Conservation (phyloP, 768 basidiomycete species). For the Lactarius hatsudake region DNA sequence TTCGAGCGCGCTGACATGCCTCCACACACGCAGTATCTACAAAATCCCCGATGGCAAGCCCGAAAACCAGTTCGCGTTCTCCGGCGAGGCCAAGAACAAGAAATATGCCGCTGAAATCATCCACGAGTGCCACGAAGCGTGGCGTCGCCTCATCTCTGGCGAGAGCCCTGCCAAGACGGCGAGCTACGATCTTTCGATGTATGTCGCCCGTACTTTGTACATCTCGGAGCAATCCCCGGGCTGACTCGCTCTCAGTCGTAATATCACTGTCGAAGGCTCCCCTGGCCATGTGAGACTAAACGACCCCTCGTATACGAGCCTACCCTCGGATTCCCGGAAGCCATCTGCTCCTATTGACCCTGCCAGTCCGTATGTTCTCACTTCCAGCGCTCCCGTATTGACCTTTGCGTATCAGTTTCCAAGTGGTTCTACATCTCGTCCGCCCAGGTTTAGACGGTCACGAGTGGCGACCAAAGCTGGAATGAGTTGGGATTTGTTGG, state of each 20-base stretch:
- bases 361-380: constrained; percentile 58
- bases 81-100: constrained; percentile 99
- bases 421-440: constrained; percentile 97
- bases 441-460: constrained; percentile 57
- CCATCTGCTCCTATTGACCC: constrained; percentile 88
- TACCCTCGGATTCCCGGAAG: constrained; percentile 79
- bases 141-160: constrained; percentile 88
- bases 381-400: constrained; percentile 2
- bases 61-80: constrained; percentile 98
- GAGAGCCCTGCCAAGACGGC: constrained; percentile 72
- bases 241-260: constrained; percentile 51
- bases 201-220: constrained; percentile 24
- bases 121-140: constrained; percentile 97
- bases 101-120: constrained; percentile 99
- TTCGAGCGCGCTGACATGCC: not conserved
- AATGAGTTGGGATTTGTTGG: not conserved
- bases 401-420: constrained; percentile 50
- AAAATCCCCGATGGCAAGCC: constrained; percentile 95
- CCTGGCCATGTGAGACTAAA: constrained; percentile 62
- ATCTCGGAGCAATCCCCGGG: not conserved
- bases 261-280: constrained; percentile 73
- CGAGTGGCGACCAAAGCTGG: not conserved
- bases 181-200: constrained; percentile 83
- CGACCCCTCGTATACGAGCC: constrained; percentile 57
- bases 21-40: constrained; percentile 64